A percentile compares a stretch with the other conserved stretches of the same genome.
phyloP scores from a whole-genome alignment of 1,139 yeast genomes.

The Taphrina betulina region DNA sequence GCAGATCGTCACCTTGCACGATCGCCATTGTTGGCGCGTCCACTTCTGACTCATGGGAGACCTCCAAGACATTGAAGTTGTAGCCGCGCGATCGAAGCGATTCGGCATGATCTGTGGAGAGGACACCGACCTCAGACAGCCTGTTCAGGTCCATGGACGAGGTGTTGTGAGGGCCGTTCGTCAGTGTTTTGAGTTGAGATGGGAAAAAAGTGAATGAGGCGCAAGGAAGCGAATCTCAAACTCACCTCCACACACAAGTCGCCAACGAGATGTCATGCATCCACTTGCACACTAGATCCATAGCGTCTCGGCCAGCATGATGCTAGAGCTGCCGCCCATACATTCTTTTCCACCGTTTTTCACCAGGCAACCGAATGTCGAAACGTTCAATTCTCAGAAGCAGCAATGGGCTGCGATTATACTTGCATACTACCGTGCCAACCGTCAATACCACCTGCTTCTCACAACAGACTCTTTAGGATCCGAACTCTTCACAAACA shows the following conservation, averaged over 20 bases:
- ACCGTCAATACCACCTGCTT: slow-evolving; percentile 55
- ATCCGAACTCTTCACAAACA: slow-evolving; percentile 51
- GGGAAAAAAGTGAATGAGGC: too few species aligned
- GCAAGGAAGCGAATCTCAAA: too few species aligned
- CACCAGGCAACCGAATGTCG: slow-evolving; percentile 81
- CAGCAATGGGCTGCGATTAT: slow-evolving; percentile 59
- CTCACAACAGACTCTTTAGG: slow-evolving; percentile 41
- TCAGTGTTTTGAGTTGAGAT: too few species aligned
- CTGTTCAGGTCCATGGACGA: slow-evolving; percentile 15
- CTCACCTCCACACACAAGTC: too few species aligned
- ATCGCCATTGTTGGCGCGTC: slow-evolving; percentile 21
- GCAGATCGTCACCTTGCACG: slow-evolving; percentile 18
- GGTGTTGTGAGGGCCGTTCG: too few species aligned
- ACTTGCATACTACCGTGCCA: slow-evolving; percentile 59
- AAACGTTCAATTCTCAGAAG: slow-evolving; percentile 71
- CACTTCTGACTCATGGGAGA: slow-evolving; percentile 10
- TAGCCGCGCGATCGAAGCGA: slow-evolving; percentile 21
- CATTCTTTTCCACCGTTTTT: slow-evolving; percentile 89
- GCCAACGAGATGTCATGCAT: too few species aligned
- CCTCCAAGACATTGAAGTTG: slow-evolving; percentile 20
- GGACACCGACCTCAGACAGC: slow-evolving; percentile 21
- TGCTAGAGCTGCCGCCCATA: slow-evolving; percentile 47
- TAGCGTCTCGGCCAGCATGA: slow-evolving; percentile 6
- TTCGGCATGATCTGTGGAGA: slow-evolving; percentile 8
- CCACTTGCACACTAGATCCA: too few species aligned